Conservation (phyloP, 441 rosid species). For the Dalechampia spathulata region DNA sequence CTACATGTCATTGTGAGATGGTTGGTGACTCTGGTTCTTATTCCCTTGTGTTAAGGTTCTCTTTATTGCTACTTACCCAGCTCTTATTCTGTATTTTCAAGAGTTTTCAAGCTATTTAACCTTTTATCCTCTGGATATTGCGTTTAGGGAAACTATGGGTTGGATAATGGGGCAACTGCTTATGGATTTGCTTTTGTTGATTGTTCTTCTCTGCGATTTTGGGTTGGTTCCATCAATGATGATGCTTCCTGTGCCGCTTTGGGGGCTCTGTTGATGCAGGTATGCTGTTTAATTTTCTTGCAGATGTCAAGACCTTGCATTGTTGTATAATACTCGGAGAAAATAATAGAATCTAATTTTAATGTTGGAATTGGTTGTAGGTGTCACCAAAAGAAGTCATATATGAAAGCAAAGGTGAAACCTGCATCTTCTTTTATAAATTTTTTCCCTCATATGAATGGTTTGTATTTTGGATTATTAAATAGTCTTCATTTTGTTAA, state of each 20-base stretch:
- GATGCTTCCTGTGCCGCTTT: slow-evolving; percentile 82
- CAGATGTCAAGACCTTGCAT: background rate
- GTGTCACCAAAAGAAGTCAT: slow-evolving; percentile 96
- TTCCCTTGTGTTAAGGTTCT: background rate
- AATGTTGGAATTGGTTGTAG: slow-evolving; percentile 27
- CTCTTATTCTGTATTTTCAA: background rate
- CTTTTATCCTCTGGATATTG: slow-evolving; percentile 7
- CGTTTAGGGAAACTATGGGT: slow-evolving; percentile 42
- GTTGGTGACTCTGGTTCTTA: background rate
- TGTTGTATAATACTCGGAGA: slow-evolving; percentile 8
- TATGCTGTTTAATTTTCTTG: slow-evolving; percentile 28
- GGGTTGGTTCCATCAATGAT: slow-evolving; percentile 80
- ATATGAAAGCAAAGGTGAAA: slow-evolving; percentile 72
- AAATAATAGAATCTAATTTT: slow-evolving; percentile 16
- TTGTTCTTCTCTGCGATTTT: slow-evolving; percentile 83
- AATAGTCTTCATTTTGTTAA: slow-evolving; percentile 1
- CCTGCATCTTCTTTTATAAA: slow-evolving; percentile 9
- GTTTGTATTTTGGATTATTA: background rate
- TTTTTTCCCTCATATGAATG: slow-evolving; percentile 11
- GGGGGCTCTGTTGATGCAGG: slow-evolving; percentile 96
- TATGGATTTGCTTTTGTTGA: slow-evolving; percentile 98
- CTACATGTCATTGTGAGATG: background rate
- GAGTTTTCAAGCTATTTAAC: slow-evolving; percentile 7
- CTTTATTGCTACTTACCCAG: background rate
- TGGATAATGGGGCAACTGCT: slow-evolving; percentile 39